Evolutionary conservation across 1,284 basidiomycete species (phyloP), one percentile per base, ranked within the genome.

Genomic region (Puccinia polysora): DNA sequence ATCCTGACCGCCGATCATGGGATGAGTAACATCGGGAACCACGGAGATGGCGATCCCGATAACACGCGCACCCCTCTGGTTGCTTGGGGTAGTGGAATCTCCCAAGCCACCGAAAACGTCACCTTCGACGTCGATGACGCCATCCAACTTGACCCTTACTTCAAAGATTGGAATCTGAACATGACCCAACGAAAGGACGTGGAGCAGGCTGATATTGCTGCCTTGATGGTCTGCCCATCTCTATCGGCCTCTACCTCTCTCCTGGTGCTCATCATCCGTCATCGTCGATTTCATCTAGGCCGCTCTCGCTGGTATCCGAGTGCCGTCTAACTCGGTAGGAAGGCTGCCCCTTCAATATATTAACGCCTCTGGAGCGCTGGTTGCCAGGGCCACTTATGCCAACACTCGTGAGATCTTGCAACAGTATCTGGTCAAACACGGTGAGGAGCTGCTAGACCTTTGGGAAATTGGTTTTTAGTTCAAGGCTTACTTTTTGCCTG

Each of bases 1-100:
- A 80, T 94, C 49, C 92, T 94, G 78, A 92, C 89, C 2, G 89
- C 91, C 0, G 91, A 94, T 78, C 91, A 94, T 78, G 91, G 91
- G 4, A 94, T 94, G 91, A 89, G 88, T 7, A 85, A 84, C 52
- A 89, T 91, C 71, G 91, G 91, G 30, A 94, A 92, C 77, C 91
- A 94, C 74, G 91, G 91, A 2, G 91, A 94, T 76, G 91, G 91
- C 34, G 87, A 93, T 76, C 90, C 81, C 87, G 23, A 85, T 86
- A 78, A 76, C 73, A 74, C 78, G 60, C 30, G 58, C 55, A 55
- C 36, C 23, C 45, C 62, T 65, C 55, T 59, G 15, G 40, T 55
- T 36, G 68, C 67, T 56, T 71, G 63, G 49, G 40, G 28, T 18
- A 45, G 86, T 45, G 90, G 91, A 4, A 80, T 78, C 20, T 34